Evolutionary conservation across 129 eudicot species (phyloP), one percentile per base, ranked within the genome.

Genomic region (Artemisia argyi): DNA sequence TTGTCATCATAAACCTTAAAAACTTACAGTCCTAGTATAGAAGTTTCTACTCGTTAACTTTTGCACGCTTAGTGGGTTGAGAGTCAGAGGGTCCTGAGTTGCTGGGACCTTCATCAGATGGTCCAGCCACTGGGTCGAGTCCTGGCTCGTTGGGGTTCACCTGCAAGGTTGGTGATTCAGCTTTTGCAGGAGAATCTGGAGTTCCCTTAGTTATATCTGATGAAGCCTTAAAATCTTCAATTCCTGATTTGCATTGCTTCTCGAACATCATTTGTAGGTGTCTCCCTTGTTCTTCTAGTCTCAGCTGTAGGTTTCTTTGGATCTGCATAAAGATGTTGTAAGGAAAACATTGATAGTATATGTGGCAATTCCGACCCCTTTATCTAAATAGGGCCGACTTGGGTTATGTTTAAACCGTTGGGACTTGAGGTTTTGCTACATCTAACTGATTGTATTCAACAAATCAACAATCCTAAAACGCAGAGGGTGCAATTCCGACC

Each of bases 271-370:
- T 84, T 76, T 89, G 96, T 16, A 93, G 89, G 69, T 83, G 86
- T 78, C 83, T 81, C 22, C 98, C 98, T 80, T 93, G 98, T 80
- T 93, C 98, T 84, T 93, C 98, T 55, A 93, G 89, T 30, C 92
- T 82, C 75, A 89, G 85, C 73, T 93, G 98, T 72, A 93, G 73
- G 73, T 83, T 93, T 79, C 98, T 89, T 81, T 93, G 98, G 50
- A 87, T 93, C 96, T 89, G 87, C 76, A 80, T 30, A 66, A 64
- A 48, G 54, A 52, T 52, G 39, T 15, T 49, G 46, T 17, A 24
- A 62, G 35, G 49, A 1, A 26, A 39, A 8, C 16, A 63, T 13
- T 51, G 17, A 51, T 51, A 14, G 17, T 51, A 3, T 9, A 11
- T 18, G 5, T 12, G 56, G 1, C 6, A 11, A 2, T 51, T 14